Evolutionary conservation across 805 yeast species (phyloP).

Genomic region (Zygoascus bituminiphila): DNA sequence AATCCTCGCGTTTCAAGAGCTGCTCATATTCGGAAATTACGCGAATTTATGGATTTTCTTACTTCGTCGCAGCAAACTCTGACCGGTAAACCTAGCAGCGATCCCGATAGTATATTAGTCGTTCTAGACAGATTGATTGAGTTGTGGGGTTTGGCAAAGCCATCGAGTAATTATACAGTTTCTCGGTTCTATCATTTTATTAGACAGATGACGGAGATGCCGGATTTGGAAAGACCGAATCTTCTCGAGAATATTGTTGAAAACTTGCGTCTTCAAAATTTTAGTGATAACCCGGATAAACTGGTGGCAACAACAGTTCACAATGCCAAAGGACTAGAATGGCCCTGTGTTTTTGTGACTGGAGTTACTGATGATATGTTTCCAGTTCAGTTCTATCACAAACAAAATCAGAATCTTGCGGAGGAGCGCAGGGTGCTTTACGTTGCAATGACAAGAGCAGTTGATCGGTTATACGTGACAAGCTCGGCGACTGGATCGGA

Average conservation of each 20-base stretch:
- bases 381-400: conserved; percentile 8
- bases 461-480: conserved; percentile 1
- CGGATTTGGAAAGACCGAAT: background rate
- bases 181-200: background rate
- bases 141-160: background rate
- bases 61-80: background rate
- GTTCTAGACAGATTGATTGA: background rate
- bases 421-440: conserved; percentile 21
- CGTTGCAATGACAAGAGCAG: conserved; percentile 26
- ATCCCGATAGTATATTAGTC: background rate
- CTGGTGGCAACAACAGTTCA: conserved; percentile 72
- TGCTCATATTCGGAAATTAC: background rate
- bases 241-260: conserved; percentile 4
- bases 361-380: conserved; percentile 10
- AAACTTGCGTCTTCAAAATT: conserved; percentile 13
- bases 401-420: conserved; percentile 4
- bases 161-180: background rate
- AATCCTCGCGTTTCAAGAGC: background rate
- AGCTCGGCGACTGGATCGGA: background rate
- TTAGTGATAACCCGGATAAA: conserved; percentile 11
- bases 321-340: conserved; percentile 88
- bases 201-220: background rate
- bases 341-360: conserved; percentile 71
- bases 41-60: background rate
- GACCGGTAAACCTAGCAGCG: background rate